phyloP scores from a whole-genome alignment of 2,329 filamentous ascomycete genomes.

The Ceratocystis albifundus region DNA sequence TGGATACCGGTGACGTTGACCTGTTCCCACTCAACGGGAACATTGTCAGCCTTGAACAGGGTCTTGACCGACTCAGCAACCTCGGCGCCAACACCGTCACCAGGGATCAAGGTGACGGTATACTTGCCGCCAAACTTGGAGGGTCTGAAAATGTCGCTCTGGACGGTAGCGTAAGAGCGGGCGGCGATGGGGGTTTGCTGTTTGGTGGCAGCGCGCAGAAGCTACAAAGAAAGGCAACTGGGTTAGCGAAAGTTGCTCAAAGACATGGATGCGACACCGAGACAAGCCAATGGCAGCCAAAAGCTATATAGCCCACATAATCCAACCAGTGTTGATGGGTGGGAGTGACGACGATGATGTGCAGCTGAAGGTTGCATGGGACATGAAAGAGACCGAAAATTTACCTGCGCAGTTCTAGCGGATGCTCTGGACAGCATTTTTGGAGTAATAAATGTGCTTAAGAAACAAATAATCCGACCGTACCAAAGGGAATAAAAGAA shows the following conservation, averaged over 20 bases:
- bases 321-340: neutral
- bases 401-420: constrained; percentile 46
- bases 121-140: constrained; percentile 99
- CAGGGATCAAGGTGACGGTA: constrained; percentile 95
- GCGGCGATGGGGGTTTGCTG: constrained; percentile 32
- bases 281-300: neutral
- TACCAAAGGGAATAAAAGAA: neutral
- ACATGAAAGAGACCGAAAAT: constrained; percentile 26
- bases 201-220: constrained; percentile 42
- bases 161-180: constrained; percentile 64
- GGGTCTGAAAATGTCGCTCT: constrained; percentile 96
- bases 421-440: constrained; percentile 51
- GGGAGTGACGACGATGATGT: neutral
- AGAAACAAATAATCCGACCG: constrained; percentile 15
- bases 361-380: neutral
- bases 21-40: constrained; percentile 98
- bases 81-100: constrained; percentile 97
- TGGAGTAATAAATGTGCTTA: constrained; percentile 21
- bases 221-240: constrained; percentile 30
- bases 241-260: neutral
- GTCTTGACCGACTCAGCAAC: constrained; percentile 97
- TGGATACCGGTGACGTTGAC: constrained; percentile 89
- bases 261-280: constrained; percentile 27
- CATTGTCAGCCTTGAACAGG: constrained; percentile 98
- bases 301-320: neutral